phyloP scores from a whole-genome alignment of 2,329 filamentous ascomycete species.

The Coniochaeta sp. region DNA sequence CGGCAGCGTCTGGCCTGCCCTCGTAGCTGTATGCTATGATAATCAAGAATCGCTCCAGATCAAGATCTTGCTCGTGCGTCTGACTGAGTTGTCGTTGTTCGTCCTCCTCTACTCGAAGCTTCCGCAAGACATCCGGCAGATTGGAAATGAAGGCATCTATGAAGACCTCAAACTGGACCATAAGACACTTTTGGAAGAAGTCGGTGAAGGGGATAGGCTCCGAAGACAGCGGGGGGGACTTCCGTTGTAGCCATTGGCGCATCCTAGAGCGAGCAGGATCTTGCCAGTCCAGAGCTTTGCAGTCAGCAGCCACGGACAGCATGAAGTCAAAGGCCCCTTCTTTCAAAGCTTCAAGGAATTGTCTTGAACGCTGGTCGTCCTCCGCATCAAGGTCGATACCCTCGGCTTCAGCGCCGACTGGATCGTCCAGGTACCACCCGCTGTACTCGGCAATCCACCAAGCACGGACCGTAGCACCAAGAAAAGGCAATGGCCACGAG shows the following conservation, averaged over 20 bases:
- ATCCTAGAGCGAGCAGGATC: slow-evolving; percentile 80
- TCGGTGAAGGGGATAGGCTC: slow-evolving; percentile 63
- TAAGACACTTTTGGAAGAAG: slow-evolving; percentile 64
- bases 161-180: slow-evolving; percentile 79
- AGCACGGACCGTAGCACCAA: slow-evolving; percentile 70
- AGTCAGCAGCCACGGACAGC: slow-evolving; percentile 73
- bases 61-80: slow-evolving; percentile 57
- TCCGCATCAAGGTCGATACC: slow-evolving; percentile 62
- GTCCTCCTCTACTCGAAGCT: slow-evolving; percentile 81
- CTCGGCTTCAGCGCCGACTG: slow-evolving; percentile 48
- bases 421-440: slow-evolving; percentile 75
- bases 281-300: slow-evolving; percentile 75
- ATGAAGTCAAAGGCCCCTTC: slow-evolving; percentile 92
- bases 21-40: slow-evolving; percentile 91
- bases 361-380: slow-evolving; percentile 60
- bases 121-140: slow-evolving; percentile 84
- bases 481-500: slow-evolving; percentile 64
- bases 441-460: slow-evolving; percentile 95
- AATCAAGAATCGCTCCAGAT: slow-evolving; percentile 84
- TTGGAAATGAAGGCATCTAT: slow-evolving; percentile 92
- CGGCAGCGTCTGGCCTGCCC: slow-evolving; percentile 72
- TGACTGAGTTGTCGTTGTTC: slow-evolving; percentile 68
- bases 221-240: slow-evolving; percentile 60
- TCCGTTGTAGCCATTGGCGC: slow-evolving; percentile 74
- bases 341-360: slow-evolving; percentile 70